Evolutionary conservation across 2,329 filamentous ascomycete species (phyloP), one percentile per base, ranked within the genome.

Genomic region (Colletotrichum euphorbiae): DNA sequence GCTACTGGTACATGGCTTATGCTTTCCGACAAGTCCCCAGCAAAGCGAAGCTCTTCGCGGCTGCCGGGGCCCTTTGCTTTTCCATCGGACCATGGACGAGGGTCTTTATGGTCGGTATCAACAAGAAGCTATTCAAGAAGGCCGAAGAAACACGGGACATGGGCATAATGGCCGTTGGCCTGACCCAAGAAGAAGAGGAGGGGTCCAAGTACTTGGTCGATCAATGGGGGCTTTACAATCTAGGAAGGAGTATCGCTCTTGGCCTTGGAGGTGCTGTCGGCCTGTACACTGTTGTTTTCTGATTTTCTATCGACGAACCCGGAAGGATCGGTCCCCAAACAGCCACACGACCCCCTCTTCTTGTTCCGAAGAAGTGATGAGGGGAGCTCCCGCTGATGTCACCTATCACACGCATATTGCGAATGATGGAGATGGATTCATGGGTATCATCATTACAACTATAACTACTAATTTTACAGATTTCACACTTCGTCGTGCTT

Each of bases 191-290:
- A 31, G 75, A 80, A 60, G 80, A 80, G 50, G 82, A 84, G 76
- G 83, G 79, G 0, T 79, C 80, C 7, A 85, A 87, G 75, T 80
- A 77, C 66, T 74, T 89, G 71, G 80, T 89, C 42, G 86, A 89
- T 72, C 78, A 77, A 66, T 90, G 87, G 87, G 86, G 80, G 3
- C 77, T 80, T 56, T 73, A 88, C 72, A 88, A 88, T 72, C 70
- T 89, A 40, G 81, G 76, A 6, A 74, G 84, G 17, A 77, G 78
- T 2, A 61, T 77, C 7, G 71, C 83, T 45, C 59, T 73, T 31
- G 46, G 65, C 38, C 69, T 71, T 28, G 71, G 68, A 48, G 72
- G 74, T 3, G 72, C 74, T 0, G 61, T 77, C 24, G 79, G 77
- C n/a, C 64, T 75, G 43, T 75, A 71, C 65, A 73, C 74, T 42